Base-by-base conservation (phyloP, 352 stramenopile species). In the Phytophthora sansomeana region DNA sequence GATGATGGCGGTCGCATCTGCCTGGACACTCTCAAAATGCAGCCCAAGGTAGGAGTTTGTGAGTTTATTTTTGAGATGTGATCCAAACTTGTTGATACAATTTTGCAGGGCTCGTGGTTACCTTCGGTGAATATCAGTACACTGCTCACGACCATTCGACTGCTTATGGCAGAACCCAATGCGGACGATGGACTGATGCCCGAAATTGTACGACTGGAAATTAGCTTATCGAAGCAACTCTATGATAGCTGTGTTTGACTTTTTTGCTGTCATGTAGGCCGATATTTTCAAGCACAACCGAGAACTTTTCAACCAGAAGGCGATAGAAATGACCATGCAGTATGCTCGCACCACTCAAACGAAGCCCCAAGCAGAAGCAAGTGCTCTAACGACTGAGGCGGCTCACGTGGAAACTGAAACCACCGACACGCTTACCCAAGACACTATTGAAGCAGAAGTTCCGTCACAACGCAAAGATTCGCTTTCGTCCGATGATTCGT, bases 41-140 rank as follows among this genome's bases (percentile, higher is more conserved):
- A 93, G 57, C 91, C 91, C 16, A 93, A 95, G 77, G 85, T 89
- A 11, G 47, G 33, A 29, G 11, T 51, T 29, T 39, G 48, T 41
- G 16, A 17, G 14, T 33, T 4, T 46, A 32, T 41, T 66, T 29
- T 42, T 42, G 21, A 43, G 29, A 24, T 38, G n/a, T 73, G 21
- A 24, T 24, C 21, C 21, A 3, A 24, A 24, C 1, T 24, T 24
- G 24, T 56, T 67, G 30, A n/a, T 55, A 36, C 14, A 55, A 2
- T 36, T 28, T 16, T 51, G 35, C 51, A 93, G 82, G 91, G 91
- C 9, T 97, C 89, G 21, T 97, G 91, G 91, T 76, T 93, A 24
- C 91, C 91, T n/a, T 97, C 88, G 1, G 91, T 97, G 26, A 97
- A 97, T 65, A 92, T 97, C 48, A 90, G 85, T 47, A 97, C 90